Evolutionary conservation across 2,329 filamentous ascomycete genomes (phyloP), one percentile per base, ranked within the genome.

Genomic region (Talaromyces amestolkiae): DNA sequence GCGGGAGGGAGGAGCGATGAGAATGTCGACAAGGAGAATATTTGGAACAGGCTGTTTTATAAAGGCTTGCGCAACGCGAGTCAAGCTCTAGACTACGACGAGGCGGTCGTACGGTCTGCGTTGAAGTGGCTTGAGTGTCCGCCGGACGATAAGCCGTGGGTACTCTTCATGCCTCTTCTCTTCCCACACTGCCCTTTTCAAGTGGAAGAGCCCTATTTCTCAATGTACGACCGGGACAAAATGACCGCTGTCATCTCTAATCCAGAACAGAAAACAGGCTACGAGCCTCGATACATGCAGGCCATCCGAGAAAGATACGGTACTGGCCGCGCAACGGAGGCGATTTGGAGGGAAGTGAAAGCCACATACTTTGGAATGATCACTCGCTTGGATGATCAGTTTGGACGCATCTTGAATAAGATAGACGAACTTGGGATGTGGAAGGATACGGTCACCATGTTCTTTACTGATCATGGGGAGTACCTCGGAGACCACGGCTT

Each of bases 351-450:
- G 17, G 81, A 83, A 67, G 73, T 83, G 27, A 79, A 73, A 39
- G 80, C 79, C 0, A 82, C 79, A 0, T 82, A 83, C 65, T 81
- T 79, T 62, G 81, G 81, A 17, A 83, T 83, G 80, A 81, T 82
- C 6, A 74, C 79, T 0, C 72, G 81, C 0, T 67, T 83, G 0
- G 81, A 83, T 64, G 76, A 81, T 33, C 80, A 83, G 64, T 83
- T 83, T 51, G 80, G 81, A 0, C 70, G 77, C 0, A 69, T 83
- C 4, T 2, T 63, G 2, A n/a, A 17, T 1, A 56, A 63, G 19
- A 11, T 79, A 2, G 74, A 80, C 10, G 71, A 75, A 0, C 68
- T 74, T 1, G 73, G 69, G 0, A 68, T 79, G 0, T 81, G 78
- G 76, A 70, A 78, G 3, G 70, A 75, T 8, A 81, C 80, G 0